Base-by-base conservation (phyloP, 2,329 filamentous ascomycete genomes). In the Trichoderma oligosporum region DNA sequence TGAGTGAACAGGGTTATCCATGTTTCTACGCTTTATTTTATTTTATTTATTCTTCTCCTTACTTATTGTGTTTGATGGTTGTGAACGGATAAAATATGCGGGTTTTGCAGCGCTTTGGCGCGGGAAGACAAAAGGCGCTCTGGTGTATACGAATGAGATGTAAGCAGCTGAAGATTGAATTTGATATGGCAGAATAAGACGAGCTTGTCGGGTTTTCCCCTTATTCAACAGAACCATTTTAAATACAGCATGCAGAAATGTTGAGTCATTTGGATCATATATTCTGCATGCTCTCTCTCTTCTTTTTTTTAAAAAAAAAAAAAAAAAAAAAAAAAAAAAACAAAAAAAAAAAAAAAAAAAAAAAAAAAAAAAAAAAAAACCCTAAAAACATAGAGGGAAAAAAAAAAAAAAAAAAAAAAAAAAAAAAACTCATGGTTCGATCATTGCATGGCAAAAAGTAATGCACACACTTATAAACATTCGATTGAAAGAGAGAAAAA, bases 1-100 rank as follows among this genome's bases (percentile, higher is more conserved):
- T 54, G 49, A 55, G 51, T 45, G 46, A 52, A 51, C 46, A 56
- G 57, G 42, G 45, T 59, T 59, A 38, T 44, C 27, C 44, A 24
- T 60, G 33, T 56, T 58, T 56, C 48, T 42, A 44, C 39, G 39
- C 45, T 25, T 46, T 45, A 33, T 24, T 56, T 46, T 33, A 29
- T n/a, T 24, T 51, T 31, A 39, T 24, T 41, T 8, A 38, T 8
- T 25, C 31, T 48, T 24, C 18, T 22, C 16, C 5, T 38, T 20
- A 18, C 9, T 57, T 31, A n/a, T 20, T 41, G 20, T 42, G 7
- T 6, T 36, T 46, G 41, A 14, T 18, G 29, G 31, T 22, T 22
- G 41, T 53, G 39, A 53, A 18, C 16, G 49, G 35, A 1, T 56
- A 25, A 29, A 24, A 5, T 54, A 4, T 27, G 39, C 35, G 46